Percentiles rank a stretch among this genome's conserved stretches.
Conservation (phyloP, 352 stramenopile genomes). For the Phytophthora fragariaefolia region DNA sequence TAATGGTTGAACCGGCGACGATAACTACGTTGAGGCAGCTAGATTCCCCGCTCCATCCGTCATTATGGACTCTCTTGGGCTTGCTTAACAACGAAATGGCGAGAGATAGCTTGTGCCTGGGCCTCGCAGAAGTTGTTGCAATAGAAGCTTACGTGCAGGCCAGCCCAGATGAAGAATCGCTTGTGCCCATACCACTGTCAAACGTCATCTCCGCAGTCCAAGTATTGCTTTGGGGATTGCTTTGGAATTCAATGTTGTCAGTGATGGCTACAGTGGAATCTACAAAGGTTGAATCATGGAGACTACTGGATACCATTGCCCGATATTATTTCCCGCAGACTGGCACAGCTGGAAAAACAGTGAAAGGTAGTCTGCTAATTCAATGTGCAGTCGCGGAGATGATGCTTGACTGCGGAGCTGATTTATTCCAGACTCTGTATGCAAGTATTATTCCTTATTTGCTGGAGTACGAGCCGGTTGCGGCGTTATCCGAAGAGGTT, state of each 20-base stretch:
- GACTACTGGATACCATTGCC: slow-evolving; percentile 30
- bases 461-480: slow-evolving; percentile 29
- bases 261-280: slow-evolving; percentile 9
- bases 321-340: slow-evolving; percentile 6
- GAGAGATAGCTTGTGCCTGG: slow-evolving; percentile 15
- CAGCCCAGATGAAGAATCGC: not conserved
- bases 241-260: slow-evolving; percentile 32
- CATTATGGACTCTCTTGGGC: slow-evolving; percentile 30
- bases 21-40: slow-evolving; percentile 14
- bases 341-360: not conserved
- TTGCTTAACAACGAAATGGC: slow-evolving; percentile 21
- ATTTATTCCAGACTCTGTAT: slow-evolving; percentile 22
- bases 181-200: slow-evolving; percentile 4
- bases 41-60: not conserved
- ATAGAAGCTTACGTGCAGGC: slow-evolving; percentile 20
- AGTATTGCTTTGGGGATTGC: slow-evolving; percentile 43
- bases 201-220: slow-evolving; percentile 20
- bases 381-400: slow-evolving; percentile 37
- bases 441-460: slow-evolving; percentile 33
- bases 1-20: slow-evolving; percentile 19
- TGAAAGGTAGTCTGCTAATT: slow-evolving; percentile 32
- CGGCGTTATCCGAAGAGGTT: not conserved
- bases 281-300: slow-evolving; percentile 25
- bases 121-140: slow-evolving; percentile 15
- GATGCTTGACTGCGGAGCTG: slow-evolving; percentile 36